Percentiles rank a stretch among this genome's conserved stretches.
phyloP scores from a whole-genome alignment of 352 stramenopile species.

The Pythium pectinolyticum region DNA sequence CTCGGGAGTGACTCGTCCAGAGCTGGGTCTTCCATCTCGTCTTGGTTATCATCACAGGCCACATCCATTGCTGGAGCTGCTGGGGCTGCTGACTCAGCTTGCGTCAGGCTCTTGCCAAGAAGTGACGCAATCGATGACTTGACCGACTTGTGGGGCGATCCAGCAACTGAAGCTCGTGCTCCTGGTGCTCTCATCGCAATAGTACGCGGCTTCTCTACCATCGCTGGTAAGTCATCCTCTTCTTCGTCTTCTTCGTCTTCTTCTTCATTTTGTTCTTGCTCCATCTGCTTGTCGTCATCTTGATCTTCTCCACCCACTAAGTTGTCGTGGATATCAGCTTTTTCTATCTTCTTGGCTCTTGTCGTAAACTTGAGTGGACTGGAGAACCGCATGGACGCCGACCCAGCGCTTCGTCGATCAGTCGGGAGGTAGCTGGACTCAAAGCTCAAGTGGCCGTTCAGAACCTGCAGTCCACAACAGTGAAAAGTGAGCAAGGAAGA shows the following conservation, averaged over 20 bases:
- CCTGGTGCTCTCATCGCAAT: background rate
- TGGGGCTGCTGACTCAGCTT: background rate
- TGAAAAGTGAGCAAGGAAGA: background rate
- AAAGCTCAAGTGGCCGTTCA: constrained; percentile 59
- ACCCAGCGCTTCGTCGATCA: background rate
- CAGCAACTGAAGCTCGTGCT: too few relatives aligned
- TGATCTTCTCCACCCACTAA: too few relatives aligned
- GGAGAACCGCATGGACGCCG: constrained; percentile 4
- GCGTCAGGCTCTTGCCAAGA: background rate
- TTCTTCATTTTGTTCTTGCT: too few relatives aligned
- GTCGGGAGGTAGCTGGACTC: constrained; percentile 50
- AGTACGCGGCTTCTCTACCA: constrained; percentile 49
- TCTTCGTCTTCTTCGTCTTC: constrained; percentile 46
- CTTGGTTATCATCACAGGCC: background rate
- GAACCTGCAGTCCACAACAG: constrained; percentile 35
- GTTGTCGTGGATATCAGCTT: too few relatives aligned
- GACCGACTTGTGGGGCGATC: background rate
- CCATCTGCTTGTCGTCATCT: too few relatives aligned
- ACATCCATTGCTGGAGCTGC: background rate
- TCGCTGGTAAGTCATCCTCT: constrained; percentile 44
- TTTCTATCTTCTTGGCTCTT: too few relatives aligned
- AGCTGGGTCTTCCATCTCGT: constrained; percentile 12
- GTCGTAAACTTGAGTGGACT: background rate
- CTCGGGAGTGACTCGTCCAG: constrained; percentile 35
- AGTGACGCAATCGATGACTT: background rate